These are phyloP conservation scores for Tagetes erecta DNA, from an alignment of 129 eudicot species.

Conservation along the genomic window DNA sequence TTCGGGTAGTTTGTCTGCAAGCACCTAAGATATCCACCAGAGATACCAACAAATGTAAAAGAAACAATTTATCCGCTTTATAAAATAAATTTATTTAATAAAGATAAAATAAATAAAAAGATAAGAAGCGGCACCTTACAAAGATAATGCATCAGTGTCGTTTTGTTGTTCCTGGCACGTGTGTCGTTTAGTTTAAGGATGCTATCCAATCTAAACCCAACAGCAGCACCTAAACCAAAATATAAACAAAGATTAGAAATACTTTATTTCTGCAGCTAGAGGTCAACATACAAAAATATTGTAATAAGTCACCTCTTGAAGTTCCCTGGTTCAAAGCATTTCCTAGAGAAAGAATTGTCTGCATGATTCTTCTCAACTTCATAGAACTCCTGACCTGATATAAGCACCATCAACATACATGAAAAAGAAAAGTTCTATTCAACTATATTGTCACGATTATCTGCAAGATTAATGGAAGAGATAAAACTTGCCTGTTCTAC, in stretches of 20 bases:
- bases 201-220: slow-evolving; percentile 93
- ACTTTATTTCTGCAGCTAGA: neutral
- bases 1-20: slow-evolving; percentile 84
- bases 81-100: neutral
- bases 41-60: slow-evolving; percentile 11
- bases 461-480: slow-evolving; percentile 8
- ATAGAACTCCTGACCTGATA: slow-evolving; percentile 82
- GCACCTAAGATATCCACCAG: slow-evolving; percentile 51
- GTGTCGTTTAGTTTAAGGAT: slow-evolving; percentile 88
- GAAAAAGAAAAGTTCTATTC: slow-evolving; percentile 17
- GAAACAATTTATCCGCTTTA: neutral
- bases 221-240: slow-evolving; percentile 70
- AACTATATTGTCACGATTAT: neutral
- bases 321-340: slow-evolving; percentile 99
- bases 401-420: slow-evolving; percentile 32
- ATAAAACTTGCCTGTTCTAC: slow-evolving; percentile 58
- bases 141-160: slow-evolving; percentile 93
- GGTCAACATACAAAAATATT: slow-evolving; percentile 1
- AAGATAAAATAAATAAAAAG: neutral
- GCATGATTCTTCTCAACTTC: slow-evolving; percentile 86
- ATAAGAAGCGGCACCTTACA: slow-evolving; percentile 68
- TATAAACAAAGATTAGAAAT: slow-evolving; percentile 5
- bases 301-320: slow-evolving; percentile 61
- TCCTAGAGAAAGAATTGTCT: slow-evolving; percentile 91
- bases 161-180: slow-evolving; percentile 86